Evolutionary conservation across 208 protist species (phyloP).

Genomic region (Lotmaria passim): DNA sequence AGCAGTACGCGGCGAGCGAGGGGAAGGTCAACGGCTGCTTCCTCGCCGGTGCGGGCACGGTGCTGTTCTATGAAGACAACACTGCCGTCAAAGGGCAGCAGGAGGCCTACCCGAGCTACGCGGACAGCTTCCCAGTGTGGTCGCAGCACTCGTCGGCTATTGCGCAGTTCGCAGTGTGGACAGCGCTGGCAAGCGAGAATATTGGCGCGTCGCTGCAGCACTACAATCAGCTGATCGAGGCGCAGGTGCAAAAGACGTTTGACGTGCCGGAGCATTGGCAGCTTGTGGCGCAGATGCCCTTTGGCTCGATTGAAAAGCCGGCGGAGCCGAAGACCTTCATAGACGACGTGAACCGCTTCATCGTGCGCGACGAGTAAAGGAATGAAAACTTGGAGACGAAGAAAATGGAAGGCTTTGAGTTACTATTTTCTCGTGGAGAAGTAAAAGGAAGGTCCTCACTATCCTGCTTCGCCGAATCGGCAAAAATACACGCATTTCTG

Average conservation of each 20-base stretch:
- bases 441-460: no score
- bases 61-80: slow-evolving; percentile 68
- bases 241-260: slow-evolving; percentile 33
- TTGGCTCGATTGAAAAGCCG: slow-evolving; percentile 49
- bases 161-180: slow-evolving; percentile 65
- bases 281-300: slow-evolving; percentile 68
- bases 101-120: slow-evolving; percentile 49
- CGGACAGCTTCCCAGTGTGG: slow-evolving; percentile 45
- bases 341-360: slow-evolving; percentile 44
- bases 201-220: slow-evolving; percentile 63
- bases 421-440: no score
- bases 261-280: slow-evolving; percentile 49
- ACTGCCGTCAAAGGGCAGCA: slow-evolving; percentile 41
- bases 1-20: slow-evolving; percentile 37
- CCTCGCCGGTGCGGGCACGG: slow-evolving; percentile 52
- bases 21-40: slow-evolving; percentile 55
- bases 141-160: slow-evolving; percentile 57
- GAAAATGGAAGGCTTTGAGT: not conserved
- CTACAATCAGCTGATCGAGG: slow-evolving; percentile 57
- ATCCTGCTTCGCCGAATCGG: no score
- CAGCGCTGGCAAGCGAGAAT: slow-evolving; percentile 42
- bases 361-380: slow-evolving; percentile 37
- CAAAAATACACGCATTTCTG: no score
- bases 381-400: not conserved
- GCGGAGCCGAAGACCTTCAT: slow-evolving; percentile 46